These are phyloP conservation scores for Scheffersomyces segobiensis DNA, from an alignment of 1,139 yeast species.

Conservation along the genomic window DNA sequence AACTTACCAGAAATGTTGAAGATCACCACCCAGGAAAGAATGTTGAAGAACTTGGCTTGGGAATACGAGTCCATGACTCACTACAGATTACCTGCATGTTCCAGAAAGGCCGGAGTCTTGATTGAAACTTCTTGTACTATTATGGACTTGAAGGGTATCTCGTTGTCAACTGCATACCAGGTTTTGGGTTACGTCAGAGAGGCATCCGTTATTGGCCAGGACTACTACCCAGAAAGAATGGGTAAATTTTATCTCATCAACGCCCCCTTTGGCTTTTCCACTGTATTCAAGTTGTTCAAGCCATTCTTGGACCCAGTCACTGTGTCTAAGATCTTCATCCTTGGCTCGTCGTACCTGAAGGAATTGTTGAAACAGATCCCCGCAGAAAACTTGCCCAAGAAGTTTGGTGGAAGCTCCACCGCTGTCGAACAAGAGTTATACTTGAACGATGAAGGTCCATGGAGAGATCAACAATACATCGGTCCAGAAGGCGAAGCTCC, in stretches of 20 bases:
- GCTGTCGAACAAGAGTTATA: conserved; percentile 78
- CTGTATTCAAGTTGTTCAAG: conserved; percentile 88
- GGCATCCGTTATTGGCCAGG: conserved; percentile 93
- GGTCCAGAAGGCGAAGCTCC: conserved; percentile 91
- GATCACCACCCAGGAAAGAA: conserved; percentile 91
- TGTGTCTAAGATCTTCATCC: conserved; percentile 90
- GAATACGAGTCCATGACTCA: conserved; percentile 90
- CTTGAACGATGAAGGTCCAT: conserved; percentile 91
- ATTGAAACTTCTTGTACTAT: conserved; percentile 97
- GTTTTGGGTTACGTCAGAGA: conserved; percentile 88
- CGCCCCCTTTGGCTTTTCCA: conserved; percentile 96
- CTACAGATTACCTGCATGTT: conserved; percentile 90
- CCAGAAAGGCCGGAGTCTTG: conserved; percentile 73
- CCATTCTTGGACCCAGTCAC: conserved; percentile 97
- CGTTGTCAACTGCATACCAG: conserved; percentile 77
- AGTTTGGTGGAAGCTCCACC: conserved; percentile 82
- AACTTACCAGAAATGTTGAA: conserved; percentile 89
- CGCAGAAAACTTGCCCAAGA: conserved; percentile 83
- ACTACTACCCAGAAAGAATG: conserved; percentile 99
- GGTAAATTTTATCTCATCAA: conserved; percentile 94
- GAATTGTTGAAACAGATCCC: conserved; percentile 93
- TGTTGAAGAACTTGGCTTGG: conserved; percentile 95
- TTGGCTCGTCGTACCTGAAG: conserved; percentile 75
- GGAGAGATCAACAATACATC: conserved; percentile 86
- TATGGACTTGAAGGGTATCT: conserved; percentile 91